Percentiles rank a stretch among this genome's conserved stretches.
Evolutionary conservation across 2,329 filamentous ascomycete species (phyloP).

Genomic region (Aspergillus proliferans): DNA sequence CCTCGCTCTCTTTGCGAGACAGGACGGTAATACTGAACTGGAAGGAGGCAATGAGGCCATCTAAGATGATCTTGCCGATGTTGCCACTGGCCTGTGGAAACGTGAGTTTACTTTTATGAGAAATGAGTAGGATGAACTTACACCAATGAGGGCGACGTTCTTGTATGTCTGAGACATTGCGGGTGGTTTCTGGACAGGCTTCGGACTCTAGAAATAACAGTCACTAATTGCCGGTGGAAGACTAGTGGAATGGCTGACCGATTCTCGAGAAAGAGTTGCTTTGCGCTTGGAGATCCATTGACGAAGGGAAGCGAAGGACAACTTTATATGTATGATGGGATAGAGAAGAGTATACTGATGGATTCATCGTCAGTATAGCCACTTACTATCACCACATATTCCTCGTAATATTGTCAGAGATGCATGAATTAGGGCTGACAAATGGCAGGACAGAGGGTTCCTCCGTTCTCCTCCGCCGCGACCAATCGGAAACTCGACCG

Average conservation of each 20-base stretch:
- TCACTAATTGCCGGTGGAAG: no score
- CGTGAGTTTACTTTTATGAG: not conserved
- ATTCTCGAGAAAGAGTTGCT: not conserved
- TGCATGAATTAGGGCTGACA: not conserved
- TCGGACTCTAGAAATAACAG: no score
- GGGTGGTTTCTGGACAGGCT: no score
- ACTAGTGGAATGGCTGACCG: no score
- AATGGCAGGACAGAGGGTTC: not conserved
- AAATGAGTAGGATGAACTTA: constrained; percentile 2
- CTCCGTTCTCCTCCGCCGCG: not conserved
- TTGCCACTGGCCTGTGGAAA: constrained; percentile 16
- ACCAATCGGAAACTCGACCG: not conserved
- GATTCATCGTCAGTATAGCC: not conserved
- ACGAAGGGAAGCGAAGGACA: not conserved
- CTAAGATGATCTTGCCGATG: constrained; percentile 14
- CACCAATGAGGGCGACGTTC: constrained; percentile 13
- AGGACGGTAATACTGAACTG: not conserved
- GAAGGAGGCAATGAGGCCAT: no score
- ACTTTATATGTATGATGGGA: not conserved
- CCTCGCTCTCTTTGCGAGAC: not conserved
- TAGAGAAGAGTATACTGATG: not conserved
- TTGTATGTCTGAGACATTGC: not conserved
- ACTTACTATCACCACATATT: not conserved
- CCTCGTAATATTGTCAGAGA: not conserved
- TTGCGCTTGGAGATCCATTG: not conserved